phyloP scores from a whole-genome alignment of 768 basidiomycete species.

The Pluteus cervinus region DNA sequence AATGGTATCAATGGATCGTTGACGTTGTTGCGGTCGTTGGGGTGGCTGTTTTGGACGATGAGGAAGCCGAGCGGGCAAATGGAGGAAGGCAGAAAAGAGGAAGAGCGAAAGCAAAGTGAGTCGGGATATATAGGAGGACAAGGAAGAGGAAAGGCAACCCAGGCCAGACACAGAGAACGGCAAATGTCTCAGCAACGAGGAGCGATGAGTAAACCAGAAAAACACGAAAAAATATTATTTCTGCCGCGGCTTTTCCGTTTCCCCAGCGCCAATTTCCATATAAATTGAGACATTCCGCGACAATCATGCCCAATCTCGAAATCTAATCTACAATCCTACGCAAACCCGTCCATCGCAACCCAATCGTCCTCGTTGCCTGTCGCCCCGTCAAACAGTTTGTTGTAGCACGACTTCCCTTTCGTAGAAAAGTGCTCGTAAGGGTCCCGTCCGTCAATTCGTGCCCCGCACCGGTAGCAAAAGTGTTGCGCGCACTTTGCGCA shows the following conservation, averaged over 20 bases:
- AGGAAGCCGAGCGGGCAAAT: too few species aligned
- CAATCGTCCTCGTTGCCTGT: slow-evolving; percentile 37
- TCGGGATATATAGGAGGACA: slow-evolving; percentile 21
- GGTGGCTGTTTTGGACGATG: too few species aligned
- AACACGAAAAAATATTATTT: slow-evolving; percentile 33
- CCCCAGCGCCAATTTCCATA: slow-evolving; percentile 15
- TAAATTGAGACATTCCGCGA: too few species aligned
- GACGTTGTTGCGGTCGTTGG: too few species aligned
- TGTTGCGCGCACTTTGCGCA: slow-evolving; percentile 70
- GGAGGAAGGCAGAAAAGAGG: slow-evolving; percentile 19
- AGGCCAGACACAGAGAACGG: slow-evolving; percentile 16
- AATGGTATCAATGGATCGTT: slow-evolving; percentile 43
- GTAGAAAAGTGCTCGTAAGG: slow-evolving; percentile 71
- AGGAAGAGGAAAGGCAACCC: slow-evolving; percentile 1
- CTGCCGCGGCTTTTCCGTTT: slow-evolving; percentile 31
- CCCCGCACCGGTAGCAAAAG: slow-evolving; percentile 80
- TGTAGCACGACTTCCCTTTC: slow-evolving; percentile 47
- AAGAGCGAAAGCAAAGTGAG: slow-evolving; percentile 12
- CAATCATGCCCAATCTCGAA: too few species aligned
- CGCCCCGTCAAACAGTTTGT: slow-evolving; percentile 58
- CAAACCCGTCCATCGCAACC: slow-evolving; percentile 40
- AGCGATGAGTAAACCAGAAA: too few species aligned
- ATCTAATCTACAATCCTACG: slow-evolving; percentile 5
- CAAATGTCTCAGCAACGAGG: slow-evolving; percentile 31
- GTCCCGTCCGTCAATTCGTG: slow-evolving; percentile 36